Evolutionary conservation across 1,139 yeast genomes (phyloP).

Genomic region (Kluyveromyces marxianus): DNA sequence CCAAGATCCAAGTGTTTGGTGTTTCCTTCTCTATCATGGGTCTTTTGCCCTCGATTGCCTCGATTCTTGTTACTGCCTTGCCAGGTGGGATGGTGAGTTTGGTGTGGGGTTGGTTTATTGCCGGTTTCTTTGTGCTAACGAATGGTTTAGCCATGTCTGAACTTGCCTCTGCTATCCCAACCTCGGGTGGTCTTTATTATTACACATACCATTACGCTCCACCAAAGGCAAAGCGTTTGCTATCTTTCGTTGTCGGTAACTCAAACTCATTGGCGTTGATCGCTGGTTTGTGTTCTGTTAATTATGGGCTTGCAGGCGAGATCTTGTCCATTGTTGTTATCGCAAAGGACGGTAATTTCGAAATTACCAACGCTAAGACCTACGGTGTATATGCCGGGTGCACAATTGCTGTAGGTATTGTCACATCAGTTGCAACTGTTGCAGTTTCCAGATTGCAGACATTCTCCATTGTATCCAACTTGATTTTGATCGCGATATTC

Average conservation of each 20-base stretch:
- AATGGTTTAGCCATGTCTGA: conserved; percentile 61
- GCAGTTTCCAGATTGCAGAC: conserved; percentile 54
- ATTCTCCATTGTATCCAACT: conserved; percentile 49
- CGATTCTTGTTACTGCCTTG: conserved; percentile 33
- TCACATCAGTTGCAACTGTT: conserved; percentile 45
- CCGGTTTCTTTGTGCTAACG: conserved; percentile 48
- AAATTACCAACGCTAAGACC: conserved; percentile 39
- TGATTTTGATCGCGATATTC: conserved; percentile 48
- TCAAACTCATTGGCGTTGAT: conserved; percentile 51
- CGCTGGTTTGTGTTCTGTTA: conserved; percentile 50
- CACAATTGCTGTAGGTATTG: conserved; percentile 37
- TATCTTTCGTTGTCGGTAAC: conserved; percentile 52
- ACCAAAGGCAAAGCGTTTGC: conserved; percentile 33
- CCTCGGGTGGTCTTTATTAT: conserved; percentile 64
- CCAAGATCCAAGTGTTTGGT: conserved; percentile 43
- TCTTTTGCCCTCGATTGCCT: conserved; percentile 41
- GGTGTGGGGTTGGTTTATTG: conserved; percentile 67
- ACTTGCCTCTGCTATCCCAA: conserved; percentile 62
- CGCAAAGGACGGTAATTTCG: conserved; percentile 40
- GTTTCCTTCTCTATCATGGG: conserved; percentile 50
- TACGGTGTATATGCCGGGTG: conserved; percentile 53
- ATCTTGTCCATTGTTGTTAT: conserved; percentile 46
- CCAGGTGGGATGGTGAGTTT: conserved; percentile 51
- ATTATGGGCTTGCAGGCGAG: conserved; percentile 51
- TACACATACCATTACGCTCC: conserved; percentile 55